phyloP scores from a whole-genome alignment of 352 stramenopile genomes.

The Paralagenidium karlingii region DNA sequence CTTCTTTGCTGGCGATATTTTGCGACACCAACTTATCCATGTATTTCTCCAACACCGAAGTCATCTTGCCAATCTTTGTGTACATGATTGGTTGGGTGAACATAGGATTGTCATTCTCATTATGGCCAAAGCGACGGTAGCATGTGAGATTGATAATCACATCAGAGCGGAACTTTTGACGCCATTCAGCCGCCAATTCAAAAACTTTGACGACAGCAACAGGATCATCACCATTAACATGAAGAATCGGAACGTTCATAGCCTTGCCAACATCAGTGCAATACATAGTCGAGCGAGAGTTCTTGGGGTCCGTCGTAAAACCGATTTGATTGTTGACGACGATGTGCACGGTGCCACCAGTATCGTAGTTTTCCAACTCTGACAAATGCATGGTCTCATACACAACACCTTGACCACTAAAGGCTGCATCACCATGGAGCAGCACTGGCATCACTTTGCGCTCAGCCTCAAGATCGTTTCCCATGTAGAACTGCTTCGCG shows the following conservation, averaged over 20 bases:
- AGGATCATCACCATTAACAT: slow-evolving; percentile 94
- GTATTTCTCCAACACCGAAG: slow-evolving; percentile 88
- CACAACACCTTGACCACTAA: slow-evolving; percentile 93
- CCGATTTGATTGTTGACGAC: slow-evolving; percentile 97
- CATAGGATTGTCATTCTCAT: slow-evolving; percentile 96
- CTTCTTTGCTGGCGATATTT: slow-evolving; percentile 53
- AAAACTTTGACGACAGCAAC: slow-evolving; percentile 82
- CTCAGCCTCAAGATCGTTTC: slow-evolving; percentile 77
- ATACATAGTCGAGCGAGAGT: slow-evolving; percentile 91
- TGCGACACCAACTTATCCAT: slow-evolving; percentile 36
- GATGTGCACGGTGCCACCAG: slow-evolving; percentile 95
- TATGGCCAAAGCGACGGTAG: slow-evolving; percentile 96
- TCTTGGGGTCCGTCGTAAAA: slow-evolving; percentile 96
- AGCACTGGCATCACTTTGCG: slow-evolving; percentile 90
- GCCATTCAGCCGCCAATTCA: slow-evolving; percentile 79
- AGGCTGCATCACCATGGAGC: slow-evolving; percentile 95
- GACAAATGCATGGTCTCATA: slow-evolving; percentile 98
- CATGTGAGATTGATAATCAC: slow-evolving; percentile 98
- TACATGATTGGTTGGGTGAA: slow-evolving; percentile 99
- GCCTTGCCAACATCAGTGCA: slow-evolving; percentile 94
- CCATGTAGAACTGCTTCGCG: slow-evolving; percentile 95
- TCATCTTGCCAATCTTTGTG: slow-evolving; percentile 89
- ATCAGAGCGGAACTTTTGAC: slow-evolving; percentile 74
- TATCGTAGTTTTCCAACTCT: slow-evolving; percentile 88
- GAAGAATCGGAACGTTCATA: slow-evolving; percentile 87